Conservation (phyloP, 805 yeast species). For the Babjeviella inositovora region DNA sequence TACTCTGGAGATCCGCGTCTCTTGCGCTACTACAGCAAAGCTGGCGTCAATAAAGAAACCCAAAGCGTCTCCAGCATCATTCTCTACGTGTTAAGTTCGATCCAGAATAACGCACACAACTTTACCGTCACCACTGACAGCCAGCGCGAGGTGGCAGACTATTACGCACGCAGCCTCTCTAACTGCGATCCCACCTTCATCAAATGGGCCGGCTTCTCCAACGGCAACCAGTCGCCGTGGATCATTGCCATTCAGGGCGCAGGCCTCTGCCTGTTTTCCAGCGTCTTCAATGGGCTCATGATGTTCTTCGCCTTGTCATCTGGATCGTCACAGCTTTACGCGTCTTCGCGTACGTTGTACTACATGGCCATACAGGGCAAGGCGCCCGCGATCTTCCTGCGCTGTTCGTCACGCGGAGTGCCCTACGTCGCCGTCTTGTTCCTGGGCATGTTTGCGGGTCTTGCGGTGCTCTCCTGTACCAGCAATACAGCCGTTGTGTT, state of each 20-base stretch:
- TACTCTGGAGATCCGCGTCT: conserved; percentile 70
- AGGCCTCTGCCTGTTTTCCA: conserved; percentile 30
- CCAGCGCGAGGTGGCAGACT: too few relatives aligned
- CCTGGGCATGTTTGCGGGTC: conserved; percentile 41
- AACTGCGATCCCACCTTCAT: too few relatives aligned
- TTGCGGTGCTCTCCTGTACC: conserved; percentile 45
- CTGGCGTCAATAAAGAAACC: too few relatives aligned
- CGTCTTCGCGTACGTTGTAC: conserved; percentile 44
- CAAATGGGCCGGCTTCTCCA: conserved; percentile 8
- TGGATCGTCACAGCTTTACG: conserved; percentile 38
- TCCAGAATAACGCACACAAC: too few relatives aligned
- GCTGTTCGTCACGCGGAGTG: conserved; percentile 49
- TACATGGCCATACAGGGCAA: conserved; percentile 35
- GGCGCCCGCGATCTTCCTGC: conserved; percentile 44
- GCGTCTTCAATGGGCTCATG: conserved; percentile 33
- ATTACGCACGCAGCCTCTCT: too few relatives aligned
- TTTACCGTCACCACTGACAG: too few relatives aligned
- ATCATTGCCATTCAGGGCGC: conserved; percentile 37
- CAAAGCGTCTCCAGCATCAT: too few relatives aligned
- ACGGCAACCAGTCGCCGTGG: conserved; percentile 41
- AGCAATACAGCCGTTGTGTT: conserved; percentile 45
- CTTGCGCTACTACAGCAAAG: conserved; percentile 42
- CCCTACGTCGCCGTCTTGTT: conserved; percentile 59
- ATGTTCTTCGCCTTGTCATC: conserved; percentile 41
- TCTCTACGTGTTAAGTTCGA: too few relatives aligned